Evolutionary conservation across 1,139 yeast species (phyloP), one percentile per base, ranked within the genome.

Genomic region (Suhomyces chickasaworum): DNA sequence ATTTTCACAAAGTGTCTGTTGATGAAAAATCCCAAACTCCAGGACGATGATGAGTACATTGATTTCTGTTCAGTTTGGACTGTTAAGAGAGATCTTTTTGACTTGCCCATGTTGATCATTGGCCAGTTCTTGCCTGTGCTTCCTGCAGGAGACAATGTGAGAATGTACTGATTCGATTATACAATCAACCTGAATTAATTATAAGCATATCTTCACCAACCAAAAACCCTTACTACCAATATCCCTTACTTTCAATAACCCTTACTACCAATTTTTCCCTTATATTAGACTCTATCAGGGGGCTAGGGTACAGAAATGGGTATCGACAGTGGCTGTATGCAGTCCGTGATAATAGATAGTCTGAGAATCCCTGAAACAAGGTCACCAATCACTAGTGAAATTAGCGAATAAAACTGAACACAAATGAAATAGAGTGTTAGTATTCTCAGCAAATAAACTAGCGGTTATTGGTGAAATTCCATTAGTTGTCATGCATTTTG

Each of bases 71-170:
- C 81, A 30, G 83, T 80, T 25, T 81, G 85, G 84, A 80, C 85
- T 0, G 83, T 80, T 21, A 89, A 89, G 57, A 73, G 96, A 54
- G 97, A 91, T 65, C 82, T 88, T 43, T 91, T 90, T 67, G 96
- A 90, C 59, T 83, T 90, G 45, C 97, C 98, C 47, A 79, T 68
- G 81, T 67, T 66, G 60, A 75, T 70, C 41, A 69, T 72, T 42
- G 77, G 74, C 4, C 81, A 65, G 56, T 78, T 69, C 54, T 66
- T 67, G 45, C 81, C 80, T 23, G 55, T 80, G 51, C 59, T 75
- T 61, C 79, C 66, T 4, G 77, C 60, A 52, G 70, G 64, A 48
- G 80, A 67, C 46, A 71, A 64, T 34, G 66, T 68, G 9, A 51
- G 75, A 40, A 64, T 61, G 61, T 70, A 70, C 49, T 71, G n/a